Evolutionary conservation across 768 basidiomycete genomes (phyloP), one percentile per base, ranked within the genome.

Genomic region (Mycena albidolilacea): DNA sequence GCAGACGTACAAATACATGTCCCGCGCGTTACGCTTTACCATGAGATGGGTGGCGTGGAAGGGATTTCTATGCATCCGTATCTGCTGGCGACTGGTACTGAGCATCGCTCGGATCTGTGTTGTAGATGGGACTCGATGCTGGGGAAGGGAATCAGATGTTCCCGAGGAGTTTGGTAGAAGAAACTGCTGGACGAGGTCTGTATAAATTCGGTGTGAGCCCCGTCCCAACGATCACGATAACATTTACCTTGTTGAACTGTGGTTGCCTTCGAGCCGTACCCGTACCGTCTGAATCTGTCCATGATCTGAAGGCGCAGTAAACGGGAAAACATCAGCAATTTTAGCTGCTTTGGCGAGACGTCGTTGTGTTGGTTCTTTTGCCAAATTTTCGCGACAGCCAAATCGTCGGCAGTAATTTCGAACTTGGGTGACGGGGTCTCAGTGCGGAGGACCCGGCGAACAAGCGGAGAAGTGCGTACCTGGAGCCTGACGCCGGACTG

Each of bases 1-100:
- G 30, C 3, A 1, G 8, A 63, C 71, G 35, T 12, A 72, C 71
- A 64, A 12, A 62, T 72, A 72, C 65, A 72, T 62, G 19, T 68
- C 55, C 1, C n/a, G 35, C 3, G 60, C 50, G n/a, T 72, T 72
- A 5, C 62, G 60, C 19, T 64, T 48, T 1, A 72, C 71, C 71
- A 72, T 72, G 0, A 72, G 52, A 21, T 19, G 38, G 30, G 71
- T 72, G 0, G 67, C 66, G 37, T 60, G 66, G 37, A 72, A 72
- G 0, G 71, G 71, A 19, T 72, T 72, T 9, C 41, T 9, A 43
- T 43, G 10, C 41, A 43, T 10, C 9, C 41, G 41, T 2, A 14
- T 43, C 14, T 14, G 41, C 41, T 43, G 41, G 6, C 41, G 41
- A 9, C 1, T 14, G 1, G 60, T 9, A 9, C 17, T 19, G 6